These are phyloP conservation scores for Cnidoscolus chayamansa DNA, from an alignment of 441 rosid species.

Conservation along the genomic window DNA sequence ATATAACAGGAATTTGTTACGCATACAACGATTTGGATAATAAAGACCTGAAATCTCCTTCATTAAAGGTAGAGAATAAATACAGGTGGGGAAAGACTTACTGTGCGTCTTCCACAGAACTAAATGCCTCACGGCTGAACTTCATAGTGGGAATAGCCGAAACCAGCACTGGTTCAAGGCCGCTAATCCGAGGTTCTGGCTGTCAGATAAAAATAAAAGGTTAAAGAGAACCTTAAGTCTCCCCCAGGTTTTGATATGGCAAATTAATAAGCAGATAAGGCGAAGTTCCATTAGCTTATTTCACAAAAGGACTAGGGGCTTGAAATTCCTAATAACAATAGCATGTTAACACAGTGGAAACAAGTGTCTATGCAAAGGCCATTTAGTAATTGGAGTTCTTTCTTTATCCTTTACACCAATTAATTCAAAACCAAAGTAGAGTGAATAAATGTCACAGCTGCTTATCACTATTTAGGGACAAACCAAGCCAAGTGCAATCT, in stretches of 20 bases:
- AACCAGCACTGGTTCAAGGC: conserved; percentile 53
- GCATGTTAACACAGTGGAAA: not conserved
- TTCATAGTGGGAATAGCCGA: conserved; percentile 63
- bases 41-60: not conserved
- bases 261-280: not conserved
- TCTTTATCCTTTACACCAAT: not conserved
- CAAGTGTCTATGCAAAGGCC: conserved; percentile 1
- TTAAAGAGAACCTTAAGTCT: not conserved
- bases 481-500: not conserved
- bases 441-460: not conserved
- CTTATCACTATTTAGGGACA: not conserved
- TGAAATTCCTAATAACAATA: not conserved
- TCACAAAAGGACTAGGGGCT: not conserved
- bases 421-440: not conserved
- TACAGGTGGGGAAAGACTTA: conserved; percentile 29
- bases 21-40: not conserved
- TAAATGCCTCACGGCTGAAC: conserved; percentile 47
- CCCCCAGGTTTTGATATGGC: not conserved
- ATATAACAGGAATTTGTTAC: not conserved
- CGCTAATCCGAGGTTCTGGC: conserved; percentile 38
- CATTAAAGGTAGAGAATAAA: not conserved
- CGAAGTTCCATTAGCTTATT: not conserved
- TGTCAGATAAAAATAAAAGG: conserved; percentile 21
- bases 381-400: not conserved
- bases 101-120: conserved; percentile 56